Percentiles rank a stretch among this genome's conserved stretches.
phyloP scores from a whole-genome alignment of 768 basidiomycete genomes.

The Pulveroboletus sp. region DNA sequence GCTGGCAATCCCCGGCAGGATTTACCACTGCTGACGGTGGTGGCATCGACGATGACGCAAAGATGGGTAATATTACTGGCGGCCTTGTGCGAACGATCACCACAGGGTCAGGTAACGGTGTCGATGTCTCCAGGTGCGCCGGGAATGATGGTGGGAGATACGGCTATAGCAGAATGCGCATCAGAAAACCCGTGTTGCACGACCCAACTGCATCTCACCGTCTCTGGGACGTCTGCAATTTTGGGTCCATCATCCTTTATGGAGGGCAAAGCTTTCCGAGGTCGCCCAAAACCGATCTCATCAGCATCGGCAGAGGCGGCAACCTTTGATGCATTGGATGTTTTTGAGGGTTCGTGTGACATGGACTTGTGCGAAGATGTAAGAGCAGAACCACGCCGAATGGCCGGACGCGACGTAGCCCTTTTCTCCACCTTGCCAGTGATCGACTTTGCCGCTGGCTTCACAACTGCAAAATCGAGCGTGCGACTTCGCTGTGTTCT shows the following conservation, averaged over 20 bases:
- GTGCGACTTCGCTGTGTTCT: constrained; percentile 20
- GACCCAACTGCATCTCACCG: constrained; percentile 26
- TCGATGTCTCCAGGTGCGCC: constrained; percentile 48
- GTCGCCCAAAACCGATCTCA: not conserved
- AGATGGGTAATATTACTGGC: constrained; percentile 33
- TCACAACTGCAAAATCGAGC: constrained; percentile 43
- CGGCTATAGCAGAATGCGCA: constrained; percentile 26
- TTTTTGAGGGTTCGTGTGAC: constrained; percentile 9
- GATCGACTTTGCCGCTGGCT: constrained; percentile 27
- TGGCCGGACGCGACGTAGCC: not conserved
- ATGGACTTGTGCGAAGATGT: constrained; percentile 10
- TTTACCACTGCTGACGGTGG: constrained; percentile 19
- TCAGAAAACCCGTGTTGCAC: constrained; percentile 12
- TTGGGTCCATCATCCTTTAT: constrained; percentile 12
- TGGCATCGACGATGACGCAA: constrained; percentile 23
- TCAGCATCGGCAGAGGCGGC: not conserved
- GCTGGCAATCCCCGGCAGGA: constrained; percentile 17
- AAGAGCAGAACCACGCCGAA: constrained; percentile 6
- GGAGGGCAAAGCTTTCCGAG: not conserved
- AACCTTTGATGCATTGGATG: not conserved
- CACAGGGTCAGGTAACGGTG: constrained; percentile 34
- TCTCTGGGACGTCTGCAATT: constrained; percentile 36
- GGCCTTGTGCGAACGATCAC: constrained; percentile 38
- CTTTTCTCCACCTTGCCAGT: constrained; percentile 22
- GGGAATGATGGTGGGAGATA: constrained; percentile 56